Evolutionary conservation across 495 filamentous ascomycete species (phyloP), one percentile per base, ranked within the genome.

Genomic region (Penicillium turbatum): DNA sequence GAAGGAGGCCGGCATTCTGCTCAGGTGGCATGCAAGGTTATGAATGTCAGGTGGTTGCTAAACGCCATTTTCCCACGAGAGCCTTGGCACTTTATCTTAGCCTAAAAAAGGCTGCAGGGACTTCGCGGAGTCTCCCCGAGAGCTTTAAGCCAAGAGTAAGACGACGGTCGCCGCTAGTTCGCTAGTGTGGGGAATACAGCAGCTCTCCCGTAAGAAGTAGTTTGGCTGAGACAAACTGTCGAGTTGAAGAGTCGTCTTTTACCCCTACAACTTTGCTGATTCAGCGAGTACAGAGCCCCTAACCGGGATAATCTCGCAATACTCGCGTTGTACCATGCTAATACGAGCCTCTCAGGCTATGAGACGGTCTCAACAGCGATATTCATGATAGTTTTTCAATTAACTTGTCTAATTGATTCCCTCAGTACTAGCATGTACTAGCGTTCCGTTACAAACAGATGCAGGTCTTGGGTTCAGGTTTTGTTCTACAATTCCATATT

Each of bases 51-150:
- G 21, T 24, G 50, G 31, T 27, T 29, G 26, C 16, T 15, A 2
- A 4, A 42, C 36, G 29, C 35, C 32, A 42, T 47, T 31, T 10
- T n/a, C n/a, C 19, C 44, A 54, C 21, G 21, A 38, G 3, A 48
- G 44, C 12, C 44, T 54, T 48, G 44, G 52, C 43, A 54, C 8
- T n/a, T 27, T 5, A 27, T 34, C 36, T 42, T 34, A 42, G 21
- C 35, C 26, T 41, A 49, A 49, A 48, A 9, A 40, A 24, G 36
- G 44, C 44, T 46, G 13, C 34, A 56, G 41, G 42, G 48, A 34
- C 41, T 51, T 53, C 54, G 54, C 48, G 54, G 54, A 56, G 54
- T 56, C 54, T 56, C 54, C 54, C 54, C 54, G 54, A 35, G 10
- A 45, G 41, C 35, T 38, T 55, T 46, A 24, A 19, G 30, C 38